Percentiles rank a stretch among this genome's conserved stretches.
These are phyloP conservation scores for Wickerhamiella domercqiae DNA, from an alignment of 805 yeast species.

Conservation along the genomic window DNA sequence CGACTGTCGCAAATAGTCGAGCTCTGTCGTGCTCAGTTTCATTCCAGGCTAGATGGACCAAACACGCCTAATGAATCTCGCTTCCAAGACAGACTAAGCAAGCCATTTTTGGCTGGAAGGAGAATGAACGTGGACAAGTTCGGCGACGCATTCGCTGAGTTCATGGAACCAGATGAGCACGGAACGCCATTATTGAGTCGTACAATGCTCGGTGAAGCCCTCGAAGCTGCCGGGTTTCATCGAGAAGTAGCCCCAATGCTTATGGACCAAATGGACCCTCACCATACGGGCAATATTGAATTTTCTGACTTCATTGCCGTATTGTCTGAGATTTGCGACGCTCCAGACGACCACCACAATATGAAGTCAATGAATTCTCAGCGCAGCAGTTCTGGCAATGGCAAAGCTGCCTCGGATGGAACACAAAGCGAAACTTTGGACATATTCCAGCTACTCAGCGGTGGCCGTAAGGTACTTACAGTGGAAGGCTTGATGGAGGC, in stretches of 20 bases:
- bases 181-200: conserved; percentile 16
- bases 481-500: too few relatives aligned
- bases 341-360: conserved; percentile 2
- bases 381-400: not conserved
- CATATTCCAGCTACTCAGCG: too few relatives aligned
- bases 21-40: conserved; percentile 27
- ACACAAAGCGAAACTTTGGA: too few relatives aligned
- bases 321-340: too few relatives aligned
- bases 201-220: conserved; percentile 17
- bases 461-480: too few relatives aligned
- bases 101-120: too few relatives aligned
- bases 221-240: conserved; percentile 19
- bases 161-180: conserved; percentile 19
- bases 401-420: conserved; percentile 7
- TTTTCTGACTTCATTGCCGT: conserved; percentile 19
- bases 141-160: conserved; percentile 20
- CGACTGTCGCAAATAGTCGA: conserved; percentile 57
- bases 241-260: conserved; percentile 10
- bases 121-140: conserved; percentile 7
- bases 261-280: conserved; percentile 16
- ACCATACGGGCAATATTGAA: conserved; percentile 18
- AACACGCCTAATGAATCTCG: too few relatives aligned
- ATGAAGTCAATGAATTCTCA: not conserved
- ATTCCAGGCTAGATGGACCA: too few relatives aligned
- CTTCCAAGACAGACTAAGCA: too few relatives aligned